phyloP scores from a whole-genome alignment of 177 flowering plant species.

The Vitis hybrid region DNA sequence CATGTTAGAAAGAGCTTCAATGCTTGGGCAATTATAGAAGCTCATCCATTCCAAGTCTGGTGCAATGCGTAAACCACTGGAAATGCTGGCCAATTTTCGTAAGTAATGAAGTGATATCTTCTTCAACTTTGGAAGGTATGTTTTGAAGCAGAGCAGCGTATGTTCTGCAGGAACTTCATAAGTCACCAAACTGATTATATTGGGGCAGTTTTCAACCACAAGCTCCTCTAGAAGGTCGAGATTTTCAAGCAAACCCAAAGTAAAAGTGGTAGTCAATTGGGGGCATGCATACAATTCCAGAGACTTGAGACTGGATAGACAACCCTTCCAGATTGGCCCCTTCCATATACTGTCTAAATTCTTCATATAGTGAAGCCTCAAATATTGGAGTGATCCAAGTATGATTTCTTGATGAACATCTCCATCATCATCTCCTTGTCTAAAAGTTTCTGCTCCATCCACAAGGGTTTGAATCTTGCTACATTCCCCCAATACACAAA shows the following conservation, averaged over 20 bases:
- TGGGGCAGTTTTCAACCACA: slow-evolving; percentile 8
- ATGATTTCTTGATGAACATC: background rate
- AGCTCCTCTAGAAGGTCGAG: slow-evolving; percentile 1
- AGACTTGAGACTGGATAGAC: background rate
- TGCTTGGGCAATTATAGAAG: background rate
- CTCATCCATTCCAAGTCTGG: background rate
- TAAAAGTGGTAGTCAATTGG: background rate
- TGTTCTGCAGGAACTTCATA: background rate
- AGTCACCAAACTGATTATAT: background rate
- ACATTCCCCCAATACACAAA: slow-evolving; percentile 7
- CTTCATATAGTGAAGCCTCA: slow-evolving; percentile 6
- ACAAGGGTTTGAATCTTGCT: slow-evolving; percentile 2
- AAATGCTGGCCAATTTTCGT: background rate
- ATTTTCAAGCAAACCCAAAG: background rate
- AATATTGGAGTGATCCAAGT: background rate
- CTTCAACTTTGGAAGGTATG: slow-evolving; percentile 1
- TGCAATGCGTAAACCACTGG: slow-evolving; percentile 2
- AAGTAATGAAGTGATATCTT: slow-evolving; percentile 9
- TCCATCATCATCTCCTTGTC: too few relatives aligned
- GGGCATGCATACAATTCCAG: slow-evolving; percentile 2
- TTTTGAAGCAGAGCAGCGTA: too few relatives aligned
- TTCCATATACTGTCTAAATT: slow-evolving; percentile 1
- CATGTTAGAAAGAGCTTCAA: too few relatives aligned
- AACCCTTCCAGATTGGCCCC: background rate
- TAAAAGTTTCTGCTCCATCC: background rate